Base-by-base conservation (phyloP, 1,139 yeast genomes). In the Kluyveromyces sp. region DNA sequence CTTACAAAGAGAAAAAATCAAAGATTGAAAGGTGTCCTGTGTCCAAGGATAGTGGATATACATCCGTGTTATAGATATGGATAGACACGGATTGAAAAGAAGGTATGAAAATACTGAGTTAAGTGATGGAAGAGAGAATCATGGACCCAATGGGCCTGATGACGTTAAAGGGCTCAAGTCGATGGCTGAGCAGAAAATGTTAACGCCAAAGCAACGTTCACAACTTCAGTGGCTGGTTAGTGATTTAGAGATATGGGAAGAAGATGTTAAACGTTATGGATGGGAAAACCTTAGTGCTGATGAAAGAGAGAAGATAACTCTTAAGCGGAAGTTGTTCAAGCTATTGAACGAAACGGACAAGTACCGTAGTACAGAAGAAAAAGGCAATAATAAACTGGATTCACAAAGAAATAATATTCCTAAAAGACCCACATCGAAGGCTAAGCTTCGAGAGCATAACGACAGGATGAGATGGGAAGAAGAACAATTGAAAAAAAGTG, bases 281-380 rank as follows among this genome's bases (percentile, higher is more conserved):
- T 75, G 79, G 78, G 65, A 69, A 1, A 66, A 69, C 32, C 60
- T 82, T 31, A 69, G 78, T 2, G 54, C 59, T 15, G 60, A 63
- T 39, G 88, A 84, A 54, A 75, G 68, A 44, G 62, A 70, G 27
- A 85, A 83, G 31, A 57, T 65, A 48, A 68, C 69, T 36, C 67
- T 74, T 61, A 83, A 75, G 54, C 69, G 71, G 52, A 77, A 71
- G 53, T 71, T 70, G 41, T 66, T 73, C 40, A 66, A 61, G 28
- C 61, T 73, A 28, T 69, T 77, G 39, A 60, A 65, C 41, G 75
- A 70, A 51, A 70, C 75, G 50, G 66, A 67, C 53, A 27, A 27
- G 15, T n/a, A 7, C 39, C 4, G 27, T 58, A 58, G 8, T 7
- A 10, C 5, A 33, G 15, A 10, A 7, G 58, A 68, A 3, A 73